Base-by-base conservation (phyloP, 257 asterid genomes). In the Nicotiana noctiflora region DNA sequence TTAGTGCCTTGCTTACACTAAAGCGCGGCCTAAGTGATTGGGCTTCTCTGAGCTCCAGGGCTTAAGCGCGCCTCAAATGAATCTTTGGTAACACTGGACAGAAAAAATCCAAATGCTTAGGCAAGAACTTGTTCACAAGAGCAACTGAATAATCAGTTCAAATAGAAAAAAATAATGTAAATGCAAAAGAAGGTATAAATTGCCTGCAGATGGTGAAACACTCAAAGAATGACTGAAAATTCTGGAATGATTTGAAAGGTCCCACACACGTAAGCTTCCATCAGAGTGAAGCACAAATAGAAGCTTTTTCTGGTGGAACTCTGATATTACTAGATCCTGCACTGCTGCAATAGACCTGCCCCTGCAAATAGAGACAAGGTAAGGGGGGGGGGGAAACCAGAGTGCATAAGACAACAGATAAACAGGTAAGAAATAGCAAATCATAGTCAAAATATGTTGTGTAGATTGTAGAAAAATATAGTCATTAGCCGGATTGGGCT, bases 281-380 rank as follows among this genome's bases (percentile, higher is more conserved):
- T 93, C 98, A 88, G 97, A 91, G 86, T 95, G 92, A 86, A 95
- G 98, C 81, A 89, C 97, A 82, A 90, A 92, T 56, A 93, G 91
- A 84, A 91, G 85, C 79, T 87, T 86, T 75, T 88, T 89, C 81
- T 87, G 90, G 61, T 84, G 86, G 84, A 90, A 86, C 84, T 85
- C 97, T 52, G 90, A 86, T 77, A 92, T 82, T 60, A 84, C 91
- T 76, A 95, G 83, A 89, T 95, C 97, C 90, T 85, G 92, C 81
- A 95, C 94, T 75, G 94, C 90, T 31, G 97, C 90, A 81, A 85
- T 75, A 32, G 84, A 82, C 56, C 93, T 82, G 83, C 88, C 86
- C 97, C 98, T 95, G 84, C 62, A 88, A 82, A 80, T 76, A 84
- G 62, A 23, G 34, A 46, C 60, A 72, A 6, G 78, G 8, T 46